Evolutionary conservation across 2,329 filamentous ascomycete species (phyloP).

Genomic region (Aureobasidium zeae): DNA sequence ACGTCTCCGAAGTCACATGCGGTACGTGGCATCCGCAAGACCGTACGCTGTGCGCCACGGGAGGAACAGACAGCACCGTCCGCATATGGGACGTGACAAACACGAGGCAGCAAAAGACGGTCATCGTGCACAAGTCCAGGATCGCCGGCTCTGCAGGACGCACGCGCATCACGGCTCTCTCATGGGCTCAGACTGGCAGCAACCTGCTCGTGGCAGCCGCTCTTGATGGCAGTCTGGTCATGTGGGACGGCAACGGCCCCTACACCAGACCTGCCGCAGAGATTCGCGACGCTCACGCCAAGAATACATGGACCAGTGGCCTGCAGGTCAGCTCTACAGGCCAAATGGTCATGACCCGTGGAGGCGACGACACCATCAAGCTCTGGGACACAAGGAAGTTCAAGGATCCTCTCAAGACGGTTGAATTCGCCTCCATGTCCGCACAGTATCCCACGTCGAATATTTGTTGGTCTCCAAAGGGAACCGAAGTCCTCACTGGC

Average conservation of each 20-base stretch:
- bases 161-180: conserved; percentile 86
- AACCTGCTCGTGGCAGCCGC: conserved; percentile 74
- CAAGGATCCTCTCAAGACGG: conserved; percentile 74
- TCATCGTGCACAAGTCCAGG: conserved; percentile 91
- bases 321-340: conserved; percentile 87
- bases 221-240: conserved; percentile 78
- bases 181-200: conserved; percentile 78
- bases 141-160: conserved; percentile 80
- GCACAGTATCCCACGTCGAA: conserved; percentile 75
- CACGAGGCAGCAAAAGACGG: conserved; percentile 78
- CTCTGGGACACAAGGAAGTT: conserved; percentile 96
- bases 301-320: conserved; percentile 83
- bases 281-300: conserved; percentile 70
- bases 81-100: conserved; percentile 96
- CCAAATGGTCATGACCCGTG: conserved; percentile 78
- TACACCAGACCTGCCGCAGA: conserved; percentile 74
- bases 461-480: conserved; percentile 80
- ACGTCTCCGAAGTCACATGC: conserved; percentile 82
- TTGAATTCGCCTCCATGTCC: conserved; percentile 71
- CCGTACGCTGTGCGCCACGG: conserved; percentile 76
- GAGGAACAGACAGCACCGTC: conserved; percentile 88
- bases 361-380: conserved; percentile 87
- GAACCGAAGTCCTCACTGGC: conserved; percentile 77
- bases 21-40: conserved; percentile 88
- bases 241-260: conserved; percentile 87